Percentiles rank a stretch among this genome's conserved stretches.
phyloP scores from a whole-genome alignment of 2,329 filamentous ascomycete genomes.

The Aspergillus tanneri region DNA sequence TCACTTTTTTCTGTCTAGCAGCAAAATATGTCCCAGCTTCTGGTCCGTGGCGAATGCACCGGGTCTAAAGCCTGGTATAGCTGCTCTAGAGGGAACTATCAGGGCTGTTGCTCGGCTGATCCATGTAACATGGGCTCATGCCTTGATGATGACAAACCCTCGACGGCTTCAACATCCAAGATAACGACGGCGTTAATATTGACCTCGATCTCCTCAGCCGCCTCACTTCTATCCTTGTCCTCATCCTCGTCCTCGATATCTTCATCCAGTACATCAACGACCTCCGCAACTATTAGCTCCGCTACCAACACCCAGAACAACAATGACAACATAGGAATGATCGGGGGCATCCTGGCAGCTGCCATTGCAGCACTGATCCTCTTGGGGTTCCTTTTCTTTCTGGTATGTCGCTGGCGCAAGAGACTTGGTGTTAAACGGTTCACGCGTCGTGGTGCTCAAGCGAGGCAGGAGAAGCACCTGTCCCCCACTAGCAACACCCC shows the following conservation, averaged over 20 bases:
- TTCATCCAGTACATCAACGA: not conserved
- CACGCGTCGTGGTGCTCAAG: not conserved
- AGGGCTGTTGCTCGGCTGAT: constrained; percentile 35
- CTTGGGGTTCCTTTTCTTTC: not conserved
- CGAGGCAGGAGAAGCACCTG: not conserved
- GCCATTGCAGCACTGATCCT: not conserved
- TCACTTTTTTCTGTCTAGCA: not conserved
- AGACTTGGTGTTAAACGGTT: not conserved
- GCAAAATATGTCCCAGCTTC: not conserved
- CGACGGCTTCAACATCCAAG: constrained; percentile 1
- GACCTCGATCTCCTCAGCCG: not conserved
- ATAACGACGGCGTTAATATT: not conserved
- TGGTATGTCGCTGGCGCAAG: not conserved
- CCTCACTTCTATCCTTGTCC: too few species aligned
- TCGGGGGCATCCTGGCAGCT: not conserved
- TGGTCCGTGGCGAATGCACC: constrained; percentile 16
- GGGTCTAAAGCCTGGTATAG: constrained; percentile 27
- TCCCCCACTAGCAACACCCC: not conserved
- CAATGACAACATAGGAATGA: not conserved
- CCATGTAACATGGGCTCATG: constrained; percentile 33
- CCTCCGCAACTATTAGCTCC: not conserved
- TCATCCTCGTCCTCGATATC: too few species aligned
- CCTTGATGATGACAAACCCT: constrained; percentile 22
- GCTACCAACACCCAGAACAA: not conserved
- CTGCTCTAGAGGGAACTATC: constrained; percentile 25